Base-by-base conservation (phyloP, 805 yeast genomes). In the Cyberlindnera sargentensis region DNA sequence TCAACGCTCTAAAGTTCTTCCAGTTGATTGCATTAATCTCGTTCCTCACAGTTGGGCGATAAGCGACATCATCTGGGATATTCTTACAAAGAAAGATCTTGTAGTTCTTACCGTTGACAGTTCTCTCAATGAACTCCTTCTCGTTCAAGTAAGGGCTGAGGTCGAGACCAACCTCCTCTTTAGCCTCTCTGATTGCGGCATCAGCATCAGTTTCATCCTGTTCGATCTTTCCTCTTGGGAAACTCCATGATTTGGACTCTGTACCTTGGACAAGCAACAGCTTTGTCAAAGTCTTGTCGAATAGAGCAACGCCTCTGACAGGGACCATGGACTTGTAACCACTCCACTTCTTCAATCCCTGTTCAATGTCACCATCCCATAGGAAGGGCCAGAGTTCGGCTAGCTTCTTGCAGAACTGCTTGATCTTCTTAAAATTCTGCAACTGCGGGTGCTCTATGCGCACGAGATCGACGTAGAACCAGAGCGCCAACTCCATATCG, bases 401-500 rank as follows among this genome's bases (percentile, higher is more conserved):
- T 31, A 93, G 66, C 48, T 70, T 72, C 37, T 82, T 75, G 0
- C 90, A 80, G 61, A 93, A 90, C 7, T 73, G 65, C 60, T 83
- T 84, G 76, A 89, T 80, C 57, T 82, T 84, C 20, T 15, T 15
- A 70, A 90, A 66, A 3, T 76, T 60, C 2, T 97, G 98, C 46
- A 91, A 70, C 30, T 71, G 62, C 4, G 93, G 90, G 60, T 88
- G 84, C 54, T 82, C 65, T 31, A 74, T 75, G 31, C 90, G 74
- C 9, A 83, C 72, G 55, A 83, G 90, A 64, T 93, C 99, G 40
- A 84, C 75, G 64, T 90, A 93, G 60, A 85, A 93, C 99, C 99
- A 93, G 53, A 89, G 96, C 2, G 99, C 99, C 63, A 93, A 98
- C 68, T 93, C 99, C 35, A 93, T 82, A 61, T 90, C 95, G 67